Evolutionary conservation across 129 eudicot genomes (phyloP), one percentile per base, ranked within the genome.

Genomic region (Pittosporum tobira): DNA sequence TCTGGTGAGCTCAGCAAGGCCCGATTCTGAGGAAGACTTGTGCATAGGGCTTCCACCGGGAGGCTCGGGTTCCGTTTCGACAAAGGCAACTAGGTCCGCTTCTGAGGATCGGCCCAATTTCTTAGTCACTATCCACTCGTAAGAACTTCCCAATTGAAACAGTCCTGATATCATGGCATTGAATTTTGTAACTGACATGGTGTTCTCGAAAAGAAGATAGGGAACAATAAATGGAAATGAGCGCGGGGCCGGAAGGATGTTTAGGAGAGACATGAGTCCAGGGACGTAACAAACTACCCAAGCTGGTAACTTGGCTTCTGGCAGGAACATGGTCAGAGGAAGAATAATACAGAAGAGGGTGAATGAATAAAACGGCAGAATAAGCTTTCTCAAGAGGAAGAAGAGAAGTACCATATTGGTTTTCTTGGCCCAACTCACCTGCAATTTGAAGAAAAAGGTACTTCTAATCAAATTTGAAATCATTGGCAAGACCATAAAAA

Each of bases 271-370:
- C 77, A 87, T 76, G 50, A 87, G 50, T 55, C 93, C 93, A 29
- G 96, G 96, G 57, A 87, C 62, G 43, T 87, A 87, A 71, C 93
- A 87, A 37, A 87, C 96, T 18, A 87, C 96, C 96, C 96, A 87
- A 36, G 77, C 78, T 7, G 96, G 93, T 50, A 87, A 71, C 67
- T 83, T 71, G 18, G 96, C 88, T 77, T 87, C 96, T 4, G 96
- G 96, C 0, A 87, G 76, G 76, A 87, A 87, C 96, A 87, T 87
- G 45, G 91, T 87, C 28, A 83, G 26, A 4, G 96, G 96, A 51
- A 87, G 96, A 71, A 87, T 87, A 36, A 87, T 83, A 80, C 96
- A 87, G 85, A 87, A 87, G 51, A 87, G 91, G 36, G 95, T 87
- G 75, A 87, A 87, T 5, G 96, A 87, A 58, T 87, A 87, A 62